Evolutionary conservation across 2,329 filamentous ascomycete genomes (phyloP), one percentile per base, ranked within the genome.

Genomic region (Huntiella moniliformis): DNA sequence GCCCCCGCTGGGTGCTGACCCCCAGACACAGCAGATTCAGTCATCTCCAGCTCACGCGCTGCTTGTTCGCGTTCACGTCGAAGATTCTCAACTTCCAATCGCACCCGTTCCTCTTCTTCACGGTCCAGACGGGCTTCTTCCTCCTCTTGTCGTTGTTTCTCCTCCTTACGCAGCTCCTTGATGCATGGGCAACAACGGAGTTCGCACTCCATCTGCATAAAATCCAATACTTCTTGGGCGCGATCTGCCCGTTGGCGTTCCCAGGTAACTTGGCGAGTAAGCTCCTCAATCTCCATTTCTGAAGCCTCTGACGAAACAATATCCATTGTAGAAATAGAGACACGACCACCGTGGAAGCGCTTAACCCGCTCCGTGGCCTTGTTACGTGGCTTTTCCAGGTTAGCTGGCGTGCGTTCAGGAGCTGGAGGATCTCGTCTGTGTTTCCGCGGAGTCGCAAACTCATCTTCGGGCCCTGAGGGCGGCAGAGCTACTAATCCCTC

Each of bases 151-250:
- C 13, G 17, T 22, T 37, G 16, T 12, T 44, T 40, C 16, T 49
- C 35, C 28, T 49, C 39, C 13, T 44, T 44, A 3, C 47, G 44
- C 3, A 49, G 12, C 40, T 49, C 47, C 40, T 49, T 49, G 35
- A 49, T 46, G 15, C 47, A 49, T 1, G 70, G 64, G 62, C 80
- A 84, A 59, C 71, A 75, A 40, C 71, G 68, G 52, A 86, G 70
- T 42, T 74, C 68, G 57, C 79, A 85, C 58, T 88, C 82, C 46
- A 80, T 71, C 56, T 82, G 74, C 57, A 87, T 66, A 59, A 84
- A 87, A 31, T 86, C 79, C 41, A 85, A 67, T 55, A 81, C 73
- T 50, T 85, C 81, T 51, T 79, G 67, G 0, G 81, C 79, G 5
- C 79, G 71, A 51, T 80, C 70, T 7, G 80, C 77, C 46, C 78